Conservation (phyloP, 305 asterid genomes). For the Solanum hybrid region DNA sequence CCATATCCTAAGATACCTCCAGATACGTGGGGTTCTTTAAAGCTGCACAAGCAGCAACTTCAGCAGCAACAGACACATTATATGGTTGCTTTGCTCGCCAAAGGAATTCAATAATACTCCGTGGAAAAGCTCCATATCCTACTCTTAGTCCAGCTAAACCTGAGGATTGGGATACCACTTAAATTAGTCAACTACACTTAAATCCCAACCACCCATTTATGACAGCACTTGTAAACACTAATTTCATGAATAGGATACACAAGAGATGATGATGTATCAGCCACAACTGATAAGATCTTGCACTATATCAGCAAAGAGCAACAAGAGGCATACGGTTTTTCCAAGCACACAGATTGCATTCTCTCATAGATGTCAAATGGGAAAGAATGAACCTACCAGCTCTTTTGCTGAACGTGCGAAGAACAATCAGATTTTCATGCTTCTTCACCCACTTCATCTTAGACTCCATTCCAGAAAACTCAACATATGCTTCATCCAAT, state of each 20-base stretch:
- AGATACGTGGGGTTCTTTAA: conserved; percentile 38
- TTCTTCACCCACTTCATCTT: conserved; percentile 95
- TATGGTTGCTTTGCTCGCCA: conserved; percentile 99
- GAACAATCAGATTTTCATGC: conserved; percentile 83
- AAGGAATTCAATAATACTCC: conserved; percentile 72
- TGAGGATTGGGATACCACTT: conserved; percentile 25
- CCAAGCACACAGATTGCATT: background rate
- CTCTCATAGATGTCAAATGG: background rate
- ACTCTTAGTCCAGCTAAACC: conserved; percentile 92
- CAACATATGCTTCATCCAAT: conserved; percentile 93
- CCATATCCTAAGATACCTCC: conserved; percentile 27
- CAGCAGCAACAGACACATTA: conserved; percentile 92
- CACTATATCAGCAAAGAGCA: background rate
- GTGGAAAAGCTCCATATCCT: conserved; percentile 94
- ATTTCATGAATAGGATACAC: background rate
- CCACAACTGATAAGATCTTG: background rate
- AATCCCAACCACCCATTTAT: background rate
- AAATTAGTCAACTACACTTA: background rate
- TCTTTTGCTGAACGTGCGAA: conserved; percentile 94
- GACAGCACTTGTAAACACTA: background rate
- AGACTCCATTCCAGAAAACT: conserved; percentile 74
- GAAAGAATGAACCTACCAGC: conserved; percentile 50
- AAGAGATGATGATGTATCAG: background rate
- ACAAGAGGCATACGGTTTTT: background rate
- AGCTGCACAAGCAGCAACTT: conserved; percentile 55